Evolutionary conservation across 2,329 filamentous ascomycete species (phyloP).

Genomic region (Trichoderma gracile): DNA sequence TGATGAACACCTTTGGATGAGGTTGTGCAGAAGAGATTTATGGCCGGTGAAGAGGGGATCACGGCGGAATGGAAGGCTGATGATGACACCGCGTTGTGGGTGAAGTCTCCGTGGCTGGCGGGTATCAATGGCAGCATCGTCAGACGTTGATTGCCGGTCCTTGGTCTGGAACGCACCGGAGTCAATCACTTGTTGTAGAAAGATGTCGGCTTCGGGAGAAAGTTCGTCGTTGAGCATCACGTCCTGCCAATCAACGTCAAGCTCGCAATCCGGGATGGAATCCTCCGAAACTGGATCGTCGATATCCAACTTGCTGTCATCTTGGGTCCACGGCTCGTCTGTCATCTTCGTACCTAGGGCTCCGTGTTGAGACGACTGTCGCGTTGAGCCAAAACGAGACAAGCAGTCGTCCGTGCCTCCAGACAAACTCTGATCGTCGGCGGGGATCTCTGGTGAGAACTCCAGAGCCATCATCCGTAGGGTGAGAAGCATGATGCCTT

Average conservation of each 20-base stretch:
- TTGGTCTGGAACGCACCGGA: background rate
- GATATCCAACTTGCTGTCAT: background rate
- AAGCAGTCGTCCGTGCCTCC: background rate
- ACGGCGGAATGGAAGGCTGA: conserved; percentile 34
- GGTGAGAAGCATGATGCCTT: conserved; percentile 6
- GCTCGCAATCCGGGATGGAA: background rate
- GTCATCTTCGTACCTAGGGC: background rate
- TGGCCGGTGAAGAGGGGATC: conserved; percentile 38
- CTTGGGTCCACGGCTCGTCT: background rate
- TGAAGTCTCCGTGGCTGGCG: no score
- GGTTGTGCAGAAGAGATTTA: conserved; percentile 32
- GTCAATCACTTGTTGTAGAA: background rate
- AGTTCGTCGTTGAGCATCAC: background rate
- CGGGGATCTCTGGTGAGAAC: background rate
- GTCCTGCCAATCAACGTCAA: conserved; percentile 2
- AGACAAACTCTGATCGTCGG: background rate
- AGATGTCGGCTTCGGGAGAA: background rate
- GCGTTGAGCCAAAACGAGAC: background rate
- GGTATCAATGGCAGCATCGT: no score
- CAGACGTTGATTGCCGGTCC: background rate
- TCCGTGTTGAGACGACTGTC: background rate
- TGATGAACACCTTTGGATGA: conserved; percentile 30
- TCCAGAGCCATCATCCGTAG: conserved; percentile 3
- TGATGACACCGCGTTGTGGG: background rate
- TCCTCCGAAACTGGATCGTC: background rate